Conservation (phyloP, 495 filamentous ascomycete species). For the Evansstolkia leycettana region DNA sequence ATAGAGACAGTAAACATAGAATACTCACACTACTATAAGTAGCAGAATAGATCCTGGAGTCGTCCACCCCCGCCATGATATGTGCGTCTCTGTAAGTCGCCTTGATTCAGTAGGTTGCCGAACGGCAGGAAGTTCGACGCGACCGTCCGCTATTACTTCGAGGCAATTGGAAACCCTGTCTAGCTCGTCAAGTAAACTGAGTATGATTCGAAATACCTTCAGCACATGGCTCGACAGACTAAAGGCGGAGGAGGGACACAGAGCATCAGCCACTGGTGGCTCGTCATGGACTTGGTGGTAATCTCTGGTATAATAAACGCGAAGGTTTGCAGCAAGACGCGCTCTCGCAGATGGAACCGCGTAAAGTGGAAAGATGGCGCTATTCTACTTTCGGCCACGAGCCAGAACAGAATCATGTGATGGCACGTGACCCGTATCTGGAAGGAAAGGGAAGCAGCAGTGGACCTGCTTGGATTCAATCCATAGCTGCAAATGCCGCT, state of each 20-base stretch:
- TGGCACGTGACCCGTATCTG: slow-evolving; percentile 18
- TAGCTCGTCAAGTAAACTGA: slow-evolving; percentile 5
- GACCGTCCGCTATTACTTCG: slow-evolving; percentile 3
- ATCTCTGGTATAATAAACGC: slow-evolving; percentile 11
- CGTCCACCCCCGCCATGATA: slow-evolving; percentile 29
- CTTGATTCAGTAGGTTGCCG: slow-evolving; percentile 11
- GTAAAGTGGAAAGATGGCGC: slow-evolving; percentile 17
- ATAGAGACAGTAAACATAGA: slow-evolving; percentile 2
- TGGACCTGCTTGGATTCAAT: too few relatives aligned
- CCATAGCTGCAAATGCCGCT: slow-evolving; percentile 21
- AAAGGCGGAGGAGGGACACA: slow-evolving; percentile 2
- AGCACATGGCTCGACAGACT: neutral
- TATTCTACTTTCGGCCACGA: slow-evolving; percentile 13
- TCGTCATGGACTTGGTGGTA: slow-evolving; percentile 9
- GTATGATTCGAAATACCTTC: neutral
- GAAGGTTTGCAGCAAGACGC: slow-evolving; percentile 13
- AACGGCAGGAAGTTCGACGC: slow-evolving; percentile 8
- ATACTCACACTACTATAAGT: slow-evolving; percentile 83
- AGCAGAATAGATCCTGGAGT: slow-evolving; percentile 62
- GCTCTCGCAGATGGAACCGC: slow-evolving; percentile 10
- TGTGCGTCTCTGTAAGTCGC: slow-evolving; percentile 14
- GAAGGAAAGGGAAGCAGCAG: slow-evolving; percentile 20
- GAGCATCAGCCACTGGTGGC: slow-evolving; percentile 16
- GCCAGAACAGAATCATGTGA: slow-evolving; percentile 3
- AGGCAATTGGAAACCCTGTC: neutral